Base-by-base conservation (phyloP, 495 filamentous ascomycete genomes). In the Cetradonia linearis region DNA sequence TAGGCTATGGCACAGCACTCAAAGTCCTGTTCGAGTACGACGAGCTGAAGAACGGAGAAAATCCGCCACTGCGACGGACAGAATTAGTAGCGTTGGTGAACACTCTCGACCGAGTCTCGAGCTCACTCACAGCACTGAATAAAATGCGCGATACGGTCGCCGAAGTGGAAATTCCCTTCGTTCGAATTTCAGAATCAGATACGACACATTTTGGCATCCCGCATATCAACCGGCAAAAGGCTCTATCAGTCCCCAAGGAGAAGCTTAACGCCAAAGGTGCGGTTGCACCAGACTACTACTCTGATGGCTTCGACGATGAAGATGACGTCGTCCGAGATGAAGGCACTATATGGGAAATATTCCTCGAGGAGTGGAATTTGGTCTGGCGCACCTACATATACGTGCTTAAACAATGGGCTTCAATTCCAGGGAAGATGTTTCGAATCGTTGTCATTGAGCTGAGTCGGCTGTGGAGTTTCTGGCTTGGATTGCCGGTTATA, bases 1-100 rank as follows among this genome's bases (percentile, higher is more conserved):
- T 86, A 23, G 93, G 93, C 18, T 97, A 96, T 68, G 94, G 93
- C 37, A 91, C 93, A 2, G 93, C 93, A 11, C 73, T 98, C 38
- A 98, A 98, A 72, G 85, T 98, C 2, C 77, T 98, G 2, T 98
- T 97, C 67, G 94, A 98, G 66, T 95, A 92, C 64, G 90, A 95
- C 69, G 84, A 88, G 70, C 85, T 83, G 63, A 83, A 87, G 53
- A 80, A 85, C 58, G 80, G 81, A 36, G 79, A 85, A 61, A 86
- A 88, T 62, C 91, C 90, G 7, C 77, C 78, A 42, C 76, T 97
- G 25, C 81, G 91, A 63, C 78, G 93, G 60, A 96, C 91, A 13
- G 93, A 98, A 73, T 72, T 98, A 36, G 94, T 98, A 2, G 88
- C 93, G 11, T 76, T 98, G 47, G 83, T 98, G 70, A 98, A 98